Evolutionary conservation across 1,284 basidiomycete genomes (phyloP).

Genomic region (Bondarzewia mesenterica): DNA sequence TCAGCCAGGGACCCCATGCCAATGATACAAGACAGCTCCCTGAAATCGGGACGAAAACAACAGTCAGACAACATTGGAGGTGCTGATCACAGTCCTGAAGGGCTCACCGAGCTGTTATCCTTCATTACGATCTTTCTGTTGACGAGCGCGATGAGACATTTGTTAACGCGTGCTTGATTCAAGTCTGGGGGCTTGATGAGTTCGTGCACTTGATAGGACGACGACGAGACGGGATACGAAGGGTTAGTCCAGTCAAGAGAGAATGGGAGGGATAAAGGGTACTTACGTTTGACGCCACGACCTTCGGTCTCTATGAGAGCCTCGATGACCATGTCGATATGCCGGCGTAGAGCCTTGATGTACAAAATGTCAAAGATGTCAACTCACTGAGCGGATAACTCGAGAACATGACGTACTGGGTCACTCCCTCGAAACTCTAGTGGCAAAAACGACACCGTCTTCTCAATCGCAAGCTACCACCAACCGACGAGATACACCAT

Average conservation of each 20-base stretch:
- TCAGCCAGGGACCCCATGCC: constrained; percentile 29
- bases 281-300: constrained; percentile 49
- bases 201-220: constrained; percentile 59
- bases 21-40: constrained; percentile 42
- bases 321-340: constrained; percentile 74
- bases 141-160: constrained; percentile 86
- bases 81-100: background rate
- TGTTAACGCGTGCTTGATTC: constrained; percentile 85
- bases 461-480: constrained; percentile 62
- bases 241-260: background rate
- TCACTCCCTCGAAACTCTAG: constrained; percentile 88
- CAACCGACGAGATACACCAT: too few relatives aligned
- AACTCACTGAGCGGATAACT: background rate
- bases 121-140: constrained; percentile 82
- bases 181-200: constrained; percentile 77
- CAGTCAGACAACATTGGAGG: background rate
- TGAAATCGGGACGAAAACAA: constrained; percentile 14
- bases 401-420: constrained; percentile 55
- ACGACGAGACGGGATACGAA: constrained; percentile 3
- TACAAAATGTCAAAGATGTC: constrained; percentile 2
- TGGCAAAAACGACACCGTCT: constrained; percentile 72
- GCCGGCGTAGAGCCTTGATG: constrained; percentile 57
- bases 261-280: background rate
- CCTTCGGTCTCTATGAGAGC: constrained; percentile 50
- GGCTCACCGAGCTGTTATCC: constrained; percentile 54